Conservation (phyloP, 2,329 filamentous ascomycete genomes). For the Penicillium sp. region DNA sequence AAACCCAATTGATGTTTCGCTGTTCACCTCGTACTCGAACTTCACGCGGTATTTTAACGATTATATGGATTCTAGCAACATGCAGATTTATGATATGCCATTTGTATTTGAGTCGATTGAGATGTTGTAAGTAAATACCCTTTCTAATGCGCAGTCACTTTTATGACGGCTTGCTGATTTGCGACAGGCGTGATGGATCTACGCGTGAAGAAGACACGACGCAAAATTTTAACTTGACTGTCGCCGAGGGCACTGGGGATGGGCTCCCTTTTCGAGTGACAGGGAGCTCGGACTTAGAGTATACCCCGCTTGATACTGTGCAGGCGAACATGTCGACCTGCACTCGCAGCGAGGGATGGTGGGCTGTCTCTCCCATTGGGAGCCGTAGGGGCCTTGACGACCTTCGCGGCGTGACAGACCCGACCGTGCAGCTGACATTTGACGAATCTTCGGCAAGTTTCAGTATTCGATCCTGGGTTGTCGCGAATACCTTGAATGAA, state of each 20-base stretch:
- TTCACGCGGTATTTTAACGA: background rate
- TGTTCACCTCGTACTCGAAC: background rate
- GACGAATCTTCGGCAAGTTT: background rate
- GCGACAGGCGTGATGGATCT: background rate
- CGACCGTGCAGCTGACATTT: background rate
- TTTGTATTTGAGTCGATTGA: background rate
- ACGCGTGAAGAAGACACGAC: too few species aligned
- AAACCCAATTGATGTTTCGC: background rate
- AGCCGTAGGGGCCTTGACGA: background rate
- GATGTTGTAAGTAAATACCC: background rate
- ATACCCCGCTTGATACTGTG: background rate
- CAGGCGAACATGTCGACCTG: background rate
- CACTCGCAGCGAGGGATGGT: background rate
- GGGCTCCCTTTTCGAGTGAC: background rate
- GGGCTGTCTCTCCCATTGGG: background rate
- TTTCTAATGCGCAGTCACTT: background rate
- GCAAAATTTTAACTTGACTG: background rate
- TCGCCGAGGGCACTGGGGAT: background rate
- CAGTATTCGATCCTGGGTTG: background rate
- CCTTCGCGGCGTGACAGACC: background rate
- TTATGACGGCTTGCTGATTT: background rate
- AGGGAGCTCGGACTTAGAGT: background rate
- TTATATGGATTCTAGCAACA: background rate
- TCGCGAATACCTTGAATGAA: background rate
- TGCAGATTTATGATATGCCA: background rate